Evolutionary conservation across 2,329 filamentous ascomycete genomes (phyloP).

Genomic region (Zymoseptoria brevis): DNA sequence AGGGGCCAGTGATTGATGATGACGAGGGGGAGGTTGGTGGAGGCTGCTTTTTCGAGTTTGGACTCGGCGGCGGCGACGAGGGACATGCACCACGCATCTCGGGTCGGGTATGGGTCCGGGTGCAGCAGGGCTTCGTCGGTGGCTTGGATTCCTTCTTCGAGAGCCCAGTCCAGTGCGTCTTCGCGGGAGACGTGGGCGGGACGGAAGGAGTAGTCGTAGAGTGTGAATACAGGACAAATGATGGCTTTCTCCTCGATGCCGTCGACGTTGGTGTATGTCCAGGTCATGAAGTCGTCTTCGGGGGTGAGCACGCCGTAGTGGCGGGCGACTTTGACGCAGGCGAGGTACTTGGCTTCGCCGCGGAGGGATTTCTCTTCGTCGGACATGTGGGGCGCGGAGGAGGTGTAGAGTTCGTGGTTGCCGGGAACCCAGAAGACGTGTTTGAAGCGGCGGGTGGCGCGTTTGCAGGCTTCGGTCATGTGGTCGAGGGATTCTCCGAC

Average conservation of each 20-base stretch:
- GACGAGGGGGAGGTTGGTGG: slow-evolving; percentile 30
- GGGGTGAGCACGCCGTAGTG: slow-evolving; percentile 48
- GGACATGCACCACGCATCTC: slow-evolving; percentile 39
- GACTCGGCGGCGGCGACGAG: slow-evolving; percentile 34
- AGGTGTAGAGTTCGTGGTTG: slow-evolving; percentile 52
- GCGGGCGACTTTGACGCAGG: slow-evolving; percentile 47
- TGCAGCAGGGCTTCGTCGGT: slow-evolving; percentile 41
- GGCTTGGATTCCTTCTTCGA: slow-evolving; percentile 38
- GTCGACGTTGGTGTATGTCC: slow-evolving; percentile 34
- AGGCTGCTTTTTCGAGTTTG: slow-evolving; percentile 18
- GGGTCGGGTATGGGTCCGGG: slow-evolving; percentile 37
- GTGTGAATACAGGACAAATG: slow-evolving; percentile 50
- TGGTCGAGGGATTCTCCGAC: slow-evolving; percentile 29
- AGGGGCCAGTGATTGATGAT: slow-evolving; percentile 43
- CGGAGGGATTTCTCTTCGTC: slow-evolving; percentile 31
- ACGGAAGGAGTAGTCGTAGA: slow-evolving; percentile 54
- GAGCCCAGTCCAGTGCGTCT: slow-evolving; percentile 40
- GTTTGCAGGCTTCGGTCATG: slow-evolving; percentile 33
- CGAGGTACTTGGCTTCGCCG: slow-evolving; percentile 48
- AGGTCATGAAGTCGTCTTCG: slow-evolving; percentile 48
- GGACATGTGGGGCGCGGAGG: slow-evolving; percentile 32
- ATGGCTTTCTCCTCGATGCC: slow-evolving; percentile 43
- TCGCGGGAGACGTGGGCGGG: slow-evolving; percentile 43
- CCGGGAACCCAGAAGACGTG: slow-evolving; percentile 50
- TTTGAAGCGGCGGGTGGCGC: slow-evolving; percentile 36